phyloP scores from a whole-genome alignment of 2,329 filamentous ascomycete species.

The Neonectria hederae region DNA sequence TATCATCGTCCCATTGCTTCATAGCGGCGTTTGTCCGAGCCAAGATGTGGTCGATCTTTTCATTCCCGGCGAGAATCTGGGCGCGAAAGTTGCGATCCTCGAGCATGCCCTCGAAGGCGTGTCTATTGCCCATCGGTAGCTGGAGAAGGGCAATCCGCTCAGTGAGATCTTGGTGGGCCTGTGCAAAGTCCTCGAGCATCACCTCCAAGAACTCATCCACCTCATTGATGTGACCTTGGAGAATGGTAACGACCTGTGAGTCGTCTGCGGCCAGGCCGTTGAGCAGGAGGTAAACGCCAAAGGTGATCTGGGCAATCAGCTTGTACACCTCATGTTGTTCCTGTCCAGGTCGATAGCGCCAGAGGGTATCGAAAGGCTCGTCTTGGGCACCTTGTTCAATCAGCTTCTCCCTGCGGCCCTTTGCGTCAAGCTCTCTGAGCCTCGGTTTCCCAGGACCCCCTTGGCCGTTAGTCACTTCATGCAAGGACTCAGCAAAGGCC shows the following conservation, averaged over 20 bases:
- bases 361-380: constrained; percentile 75
- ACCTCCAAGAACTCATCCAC: constrained; percentile 91
- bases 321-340: constrained; percentile 89
- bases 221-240: constrained; percentile 93
- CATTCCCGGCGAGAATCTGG: constrained; percentile 86
- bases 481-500: constrained; percentile 84
- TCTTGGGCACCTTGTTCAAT: constrained; percentile 75
- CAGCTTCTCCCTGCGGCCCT: constrained; percentile 70
- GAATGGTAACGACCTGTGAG: constrained; percentile 84
- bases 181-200: constrained; percentile 83
- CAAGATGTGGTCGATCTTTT: constrained; percentile 90
- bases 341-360: constrained; percentile 80
- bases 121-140: constrained; percentile 83
- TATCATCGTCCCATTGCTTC: constrained; percentile 80
- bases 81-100: constrained; percentile 83
- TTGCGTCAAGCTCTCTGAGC: constrained; percentile 64
- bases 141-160: constrained; percentile 83
- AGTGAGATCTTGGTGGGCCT: constrained; percentile 80
- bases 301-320: constrained; percentile 89
- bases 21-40: constrained; percentile 80
- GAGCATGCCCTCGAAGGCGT: constrained; percentile 87
- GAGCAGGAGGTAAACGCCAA: constrained; percentile 88
- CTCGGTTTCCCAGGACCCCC: constrained; percentile 59
- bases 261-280: constrained; percentile 89
- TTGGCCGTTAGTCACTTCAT: constrained; percentile 69